Evolutionary conservation across 805 yeast genomes (phyloP), one percentile per base, ranked within the genome.

Genomic region (Komagataella ulmi): DNA sequence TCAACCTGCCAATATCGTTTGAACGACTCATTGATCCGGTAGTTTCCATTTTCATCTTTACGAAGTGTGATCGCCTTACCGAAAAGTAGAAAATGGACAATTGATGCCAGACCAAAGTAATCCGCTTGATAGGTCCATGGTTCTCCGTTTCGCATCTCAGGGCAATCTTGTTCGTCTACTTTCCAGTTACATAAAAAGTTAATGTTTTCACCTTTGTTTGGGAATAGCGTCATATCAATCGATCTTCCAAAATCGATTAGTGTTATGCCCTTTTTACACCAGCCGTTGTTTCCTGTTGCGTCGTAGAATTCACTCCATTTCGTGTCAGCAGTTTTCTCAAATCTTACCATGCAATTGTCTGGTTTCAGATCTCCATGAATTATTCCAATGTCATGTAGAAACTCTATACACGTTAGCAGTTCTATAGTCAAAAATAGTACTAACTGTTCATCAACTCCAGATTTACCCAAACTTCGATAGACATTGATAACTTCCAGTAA

Each of bases 321-420:
- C 52, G 51, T 18, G n/a, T 54, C 55, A 4, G 56, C 58, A 0
- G 54, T 56, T 24, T 59, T 53, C 14, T 68, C 66, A 45, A 85
- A 71, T 45, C 85, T 65, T 0, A 88, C 60, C 95, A 89, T 85
- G 56, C 93, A 85, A 61, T 88, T 89, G 55, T 86, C 96, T 0
- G 96, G 83, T 60, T 85, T 86, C 51, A 89, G 64, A 62, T 89
- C 95, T 1, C 96, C 95, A 66, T 89, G 97, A 10, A 89, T 70
- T 1, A 89, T 79, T 0, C 83, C 83, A 14, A 75, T 64, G 0
- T 65, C 62, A 60, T 89, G 97, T n/a, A 90, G 64, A 2, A 68
- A 63, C 50, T 80, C 81, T 5, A 88, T 65, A 0, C 78, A 71
- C 46, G 77, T 72, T 47, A 89, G 59, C 8, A 90, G 61, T 60